Base-by-base conservation (phyloP, 352 stramenopile genomes). In the Globisporangium nunn region DNA sequence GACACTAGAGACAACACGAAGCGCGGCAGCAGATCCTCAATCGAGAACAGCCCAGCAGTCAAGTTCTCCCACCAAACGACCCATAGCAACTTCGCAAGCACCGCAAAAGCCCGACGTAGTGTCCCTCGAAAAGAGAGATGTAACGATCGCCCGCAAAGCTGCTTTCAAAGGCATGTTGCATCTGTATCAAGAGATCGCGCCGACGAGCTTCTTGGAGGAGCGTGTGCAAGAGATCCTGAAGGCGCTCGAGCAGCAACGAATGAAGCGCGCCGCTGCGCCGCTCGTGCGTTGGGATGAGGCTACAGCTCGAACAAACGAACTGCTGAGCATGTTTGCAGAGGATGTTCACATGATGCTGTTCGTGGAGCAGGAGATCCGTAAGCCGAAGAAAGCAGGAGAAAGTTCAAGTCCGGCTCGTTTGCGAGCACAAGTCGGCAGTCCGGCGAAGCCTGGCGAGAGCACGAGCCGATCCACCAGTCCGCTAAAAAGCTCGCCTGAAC, bases 281-380 rank as follows among this genome's bases (percentile, higher is more conserved):
- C 41, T 66, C 0, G 64, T 89, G 15, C 61, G 67, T 12, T 89
- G 79, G 79, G 76, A 87, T 48, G 71, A 85, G 10, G 31, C n/a
- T 2, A 79, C 72, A 10, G 63, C 56, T 8, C 67, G 68, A 33
- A 73, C 67, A 10, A 86, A 87, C 54, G 79, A 89, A 52, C 52
- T 66, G 51, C 56, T 89, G 30, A 55, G 67, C 6, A 89, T 89
- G 79, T 87, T 70, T 52, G 67, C 67, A 0, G 79, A 89, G 54
- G 79, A 89, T 54, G 45, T 88, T 1, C 68, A 74, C 43, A 84
- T 68, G 58, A 70, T 81, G 41, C 47, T 87, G 7, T 67, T 69
- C 44, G 50, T 74, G 17, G 73, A 87, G 53, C 74, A 86, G 45
- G 74, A 89, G 52, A 85, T 61, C n/a, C 72, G 75, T 39, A 81